Evolutionary conservation across 805 yeast species (phyloP), one percentile per base, ranked within the genome.

Genomic region (Ogataea thermomethanolica): DNA sequence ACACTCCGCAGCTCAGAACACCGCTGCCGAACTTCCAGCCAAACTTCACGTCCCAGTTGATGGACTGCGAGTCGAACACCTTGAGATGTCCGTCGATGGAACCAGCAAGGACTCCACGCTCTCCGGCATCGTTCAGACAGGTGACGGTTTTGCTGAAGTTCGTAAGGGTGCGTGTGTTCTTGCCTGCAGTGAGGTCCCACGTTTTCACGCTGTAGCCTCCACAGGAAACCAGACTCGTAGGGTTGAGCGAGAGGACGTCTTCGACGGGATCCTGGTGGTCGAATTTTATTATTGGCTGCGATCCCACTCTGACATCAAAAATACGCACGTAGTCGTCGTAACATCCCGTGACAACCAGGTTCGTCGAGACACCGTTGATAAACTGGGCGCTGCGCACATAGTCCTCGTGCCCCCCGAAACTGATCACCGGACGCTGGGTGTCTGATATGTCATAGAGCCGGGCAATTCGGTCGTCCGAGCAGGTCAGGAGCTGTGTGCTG

Each of bases 21-120:
- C 95, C 95, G 17, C 91, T 88, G 25, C 96, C 96, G 58, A 85
- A 91, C 64, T 90, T 91, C 97, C 98, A 91, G 35, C 97, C 97
- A 59, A 89, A 91, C 60, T 84, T 86, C 45, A 91, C 96, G 45
- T 83, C 84, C 87, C 91, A 90, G 52, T 77, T 74, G 29, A 76
- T 57, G 15, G 82, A 74, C 21, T 75, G 65, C 27, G 86, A 77
- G 62, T 90, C 97, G 60, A 91, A 87, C 32, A 90, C 90, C 64
- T 93, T 93, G 44, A 93, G 96, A 63, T 93, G 99, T 14, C 99
- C 99, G 65, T 93, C 99, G 43, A 93, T 70, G 0, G 97, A 89
- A 12, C 98, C 97, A 2, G 95, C 97, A 23, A 93, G 67, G 32
- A 93, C 68, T n/a, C 93, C 91, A 36, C 78, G 68, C 47, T 79